Evolutionary conservation across 2,329 filamentous ascomycete genomes (phyloP).

Genomic region (Ophiognomonia clavigignenti-juglandacearum): DNA sequence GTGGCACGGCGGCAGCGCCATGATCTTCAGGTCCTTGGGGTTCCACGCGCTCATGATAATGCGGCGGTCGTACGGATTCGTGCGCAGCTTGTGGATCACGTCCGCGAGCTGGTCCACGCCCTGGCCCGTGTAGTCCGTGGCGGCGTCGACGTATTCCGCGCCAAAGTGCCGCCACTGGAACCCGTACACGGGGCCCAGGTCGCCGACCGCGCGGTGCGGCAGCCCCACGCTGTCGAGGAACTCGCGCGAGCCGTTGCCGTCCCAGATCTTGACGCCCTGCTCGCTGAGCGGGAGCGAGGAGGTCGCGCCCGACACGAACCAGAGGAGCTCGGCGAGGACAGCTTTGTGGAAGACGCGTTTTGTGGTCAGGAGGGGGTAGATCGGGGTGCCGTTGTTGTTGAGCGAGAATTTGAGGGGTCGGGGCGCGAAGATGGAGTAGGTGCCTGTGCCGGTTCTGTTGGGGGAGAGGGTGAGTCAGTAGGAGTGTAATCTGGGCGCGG

Average conservation of each 20-base stretch:
- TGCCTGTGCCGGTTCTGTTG: slow-evolving; percentile 83
- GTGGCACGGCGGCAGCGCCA: slow-evolving; percentile 92
- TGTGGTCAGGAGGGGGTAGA: slow-evolving; percentile 91
- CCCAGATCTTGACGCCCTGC: slow-evolving; percentile 93
- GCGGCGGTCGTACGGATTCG: slow-evolving; percentile 80
- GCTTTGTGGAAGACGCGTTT: slow-evolving; percentile 93
- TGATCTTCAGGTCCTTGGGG: slow-evolving; percentile 74
- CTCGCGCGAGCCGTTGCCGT: slow-evolving; percentile 87
- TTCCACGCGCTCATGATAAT: slow-evolving; percentile 96
- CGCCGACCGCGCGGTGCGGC: slow-evolving; percentile 74
- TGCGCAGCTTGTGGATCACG: slow-evolving; percentile 79
- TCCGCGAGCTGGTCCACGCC: slow-evolving; percentile 92
- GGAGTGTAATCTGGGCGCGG: background rate
- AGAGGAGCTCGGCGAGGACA: slow-evolving; percentile 87
- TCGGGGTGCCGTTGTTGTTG: slow-evolving; percentile 53
- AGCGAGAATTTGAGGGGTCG: slow-evolving; percentile 82
- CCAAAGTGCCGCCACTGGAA: slow-evolving; percentile 99
- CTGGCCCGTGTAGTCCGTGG: slow-evolving; percentile 78
- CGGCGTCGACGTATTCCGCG: slow-evolving; percentile 75
- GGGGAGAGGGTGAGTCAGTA: background rate
- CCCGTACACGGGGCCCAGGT: slow-evolving; percentile 92
- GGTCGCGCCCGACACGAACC: slow-evolving; percentile 87
- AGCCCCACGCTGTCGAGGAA: slow-evolving; percentile 86
- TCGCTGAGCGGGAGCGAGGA: slow-evolving; percentile 71
- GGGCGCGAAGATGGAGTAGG: slow-evolving; percentile 83